Evolutionary conservation across 805 yeast species (phyloP).

Genomic region (Yarrowia sp.): DNA sequence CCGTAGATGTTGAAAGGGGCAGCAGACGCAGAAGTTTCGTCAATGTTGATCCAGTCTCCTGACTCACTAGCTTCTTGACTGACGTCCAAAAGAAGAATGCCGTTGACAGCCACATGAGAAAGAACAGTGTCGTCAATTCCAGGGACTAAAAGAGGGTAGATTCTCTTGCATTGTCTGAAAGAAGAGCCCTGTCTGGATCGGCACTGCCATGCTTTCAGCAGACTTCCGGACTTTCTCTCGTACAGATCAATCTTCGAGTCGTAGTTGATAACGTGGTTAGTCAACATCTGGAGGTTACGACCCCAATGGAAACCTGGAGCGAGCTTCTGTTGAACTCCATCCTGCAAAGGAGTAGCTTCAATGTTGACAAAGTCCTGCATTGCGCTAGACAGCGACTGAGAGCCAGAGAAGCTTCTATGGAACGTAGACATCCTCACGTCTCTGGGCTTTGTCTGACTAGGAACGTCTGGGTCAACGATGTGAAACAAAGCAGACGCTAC

Average conservation of each 20-base stretch:
- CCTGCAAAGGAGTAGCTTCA: conserved; percentile 40
- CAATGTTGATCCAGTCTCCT: conserved; percentile 15
- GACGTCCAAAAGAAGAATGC: conserved; percentile 2
- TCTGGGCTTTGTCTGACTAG: conserved; percentile 59
- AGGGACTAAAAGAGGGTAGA: conserved; percentile 11
- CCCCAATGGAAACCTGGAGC: conserved; percentile 38
- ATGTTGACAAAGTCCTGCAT: conserved; percentile 22
- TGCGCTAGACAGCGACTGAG: conserved; percentile 43
- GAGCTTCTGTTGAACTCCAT: conserved; percentile 25
- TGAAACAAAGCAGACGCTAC: conserved; percentile 67
- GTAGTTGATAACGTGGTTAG: conserved; percentile 34
- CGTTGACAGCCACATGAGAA: conserved; percentile 17
- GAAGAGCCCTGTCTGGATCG: conserved; percentile 31
- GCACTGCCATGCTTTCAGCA: conserved; percentile 19
- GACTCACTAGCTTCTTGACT: not conserved
- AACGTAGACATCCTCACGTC: conserved; percentile 65
- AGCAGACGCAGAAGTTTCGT: conserved; percentile 11
- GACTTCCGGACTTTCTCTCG: conserved; percentile 16
- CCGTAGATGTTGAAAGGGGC: conserved; percentile 19
- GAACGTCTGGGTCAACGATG: conserved; percentile 58
- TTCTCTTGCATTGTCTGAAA: conserved; percentile 20
- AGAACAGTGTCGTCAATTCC: not conserved
- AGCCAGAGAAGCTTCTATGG: conserved; percentile 52
- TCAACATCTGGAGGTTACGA: conserved; percentile 38
- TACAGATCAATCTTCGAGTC: conserved; percentile 8